Base-by-base conservation (phyloP, 257 asterid species). In the Ligustrum vulgare region DNA sequence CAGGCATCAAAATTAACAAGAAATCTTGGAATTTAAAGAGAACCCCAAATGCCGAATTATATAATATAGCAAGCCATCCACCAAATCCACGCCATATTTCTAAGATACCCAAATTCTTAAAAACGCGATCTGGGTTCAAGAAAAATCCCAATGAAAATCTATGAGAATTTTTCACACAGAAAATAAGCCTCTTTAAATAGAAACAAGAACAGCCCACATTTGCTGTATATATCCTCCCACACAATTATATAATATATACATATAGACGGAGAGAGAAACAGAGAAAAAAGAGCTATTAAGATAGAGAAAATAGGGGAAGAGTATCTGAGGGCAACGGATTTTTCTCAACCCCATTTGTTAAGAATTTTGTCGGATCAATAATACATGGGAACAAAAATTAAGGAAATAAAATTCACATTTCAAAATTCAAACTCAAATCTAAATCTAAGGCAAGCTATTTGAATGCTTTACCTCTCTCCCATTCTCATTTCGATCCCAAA, bases 391-490 rank as follows among this genome's bases (percentile, higher is more conserved):
- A 66, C 51, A 58, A 75, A 68, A 67, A 65, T 67, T 56, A 60
- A 51, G 67, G 67, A 25, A 60, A 60, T 60, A 60, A 60, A 60
- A 60, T 60, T 22, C 67, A 25, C 18, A 60, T 60, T 60, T 64
- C 35, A 58, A 83, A 83, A 73, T 72, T 80, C 69, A 77, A 81
- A 72, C 25, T 47, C 35, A 71, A 81, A 72, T 85, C 83, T 83
- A 88, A 88, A 90, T 90, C 96, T 90, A 91, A 77, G 75, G 82
- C 76, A 89, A 81, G 74, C 91, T 81, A 79, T 79, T 76, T 72
- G 78, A 83, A 85, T 70, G 88, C 83, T 77, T 75, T 76, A 65
- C 78, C 80, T 9, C 80, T 82, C 83, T 65, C 72, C 77, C 82
- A 11, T 74, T 82, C 91, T 81, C 85, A 82, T 84, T 85, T 87